Evolutionary conservation across 208 protist species (phyloP), one percentile per base, ranked within the genome.

Genomic region (Borovskyia barvae): DNA sequence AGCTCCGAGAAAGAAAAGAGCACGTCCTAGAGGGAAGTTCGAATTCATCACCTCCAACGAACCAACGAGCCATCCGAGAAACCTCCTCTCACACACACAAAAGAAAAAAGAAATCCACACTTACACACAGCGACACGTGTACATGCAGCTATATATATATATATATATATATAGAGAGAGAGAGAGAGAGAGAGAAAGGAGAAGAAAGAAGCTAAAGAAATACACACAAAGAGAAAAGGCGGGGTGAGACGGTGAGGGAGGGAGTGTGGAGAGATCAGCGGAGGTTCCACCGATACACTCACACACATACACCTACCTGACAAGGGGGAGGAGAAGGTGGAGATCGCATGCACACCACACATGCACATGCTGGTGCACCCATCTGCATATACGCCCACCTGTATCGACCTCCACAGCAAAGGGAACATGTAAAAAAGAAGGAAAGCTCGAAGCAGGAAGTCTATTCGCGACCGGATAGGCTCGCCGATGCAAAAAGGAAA

Each of bases 281-380:
- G 35, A 39, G 32, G 5, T 8, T 19, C 24, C 47, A 53, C 47
- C 24, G 20, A 53, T 25, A 20, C 47, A 20, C 47, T 35, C 47
- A 53, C 47, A 53, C 47, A 53, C 47, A 53, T 25, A 20, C 26
- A 53, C 26, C 19, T 40, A 7, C 25, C 43, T 48, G 43, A 5
- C 11, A 48, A 25, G 43, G 43, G 40, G 1, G 24, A 48, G 19
- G n/a, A 48, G 19, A 48, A 28, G 30, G 30, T 25, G 30, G 43
- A 1, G n/a, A n/a, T n/a, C n/a, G n/a, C n/a, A n/a, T n/a, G n/a
- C n/a, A n/a, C n/a, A n/a, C n/a, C n/a, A n/a, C n/a, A n/a, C n/a
- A 48, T 1, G 30, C 11, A 32, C 25, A 29, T 25, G 43, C 11
- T 25, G 30, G 43, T 17, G 30, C 43, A 2, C 24, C 24, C 40